Evolutionary conservation across 768 basidiomycete species (phyloP).

Genomic region (Amanita jacksonii): DNA sequence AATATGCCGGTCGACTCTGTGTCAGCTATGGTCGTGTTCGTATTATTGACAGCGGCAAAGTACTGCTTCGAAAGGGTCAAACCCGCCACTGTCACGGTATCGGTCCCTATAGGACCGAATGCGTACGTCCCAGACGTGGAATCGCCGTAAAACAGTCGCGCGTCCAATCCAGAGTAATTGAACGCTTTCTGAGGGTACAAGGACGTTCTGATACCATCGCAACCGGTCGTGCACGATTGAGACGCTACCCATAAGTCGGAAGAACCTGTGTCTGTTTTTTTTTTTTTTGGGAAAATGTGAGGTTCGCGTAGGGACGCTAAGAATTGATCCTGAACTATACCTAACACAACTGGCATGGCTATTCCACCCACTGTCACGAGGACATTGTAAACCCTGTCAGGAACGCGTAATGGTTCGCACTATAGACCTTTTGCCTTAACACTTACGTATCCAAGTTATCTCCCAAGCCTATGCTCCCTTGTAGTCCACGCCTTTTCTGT

Average conservation of each 20-base stretch:
- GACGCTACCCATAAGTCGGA: slow-evolving; percentile 72
- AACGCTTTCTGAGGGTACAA: slow-evolving; percentile 46
- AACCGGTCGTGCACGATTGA: slow-evolving; percentile 40
- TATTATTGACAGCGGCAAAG: slow-evolving; percentile 59
- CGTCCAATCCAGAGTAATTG: slow-evolving; percentile 35
- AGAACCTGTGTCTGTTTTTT: slow-evolving; percentile 59
- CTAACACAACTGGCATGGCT: slow-evolving; percentile 48
- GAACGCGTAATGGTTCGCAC: not conserved
- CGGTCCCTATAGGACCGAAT: slow-evolving; percentile 50
- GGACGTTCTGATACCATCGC: slow-evolving; percentile 23
- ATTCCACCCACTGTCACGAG: slow-evolving; percentile 46
- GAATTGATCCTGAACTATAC: slow-evolving; percentile 32
- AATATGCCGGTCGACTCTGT: slow-evolving; percentile 58
- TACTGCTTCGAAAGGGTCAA: slow-evolving; percentile 41
- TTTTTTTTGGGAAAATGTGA: too few species aligned
- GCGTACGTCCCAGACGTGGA: slow-evolving; percentile 64
- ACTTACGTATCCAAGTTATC: slow-evolving; percentile 56
- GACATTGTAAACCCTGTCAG: slow-evolving; percentile 48
- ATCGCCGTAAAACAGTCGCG: slow-evolving; percentile 57
- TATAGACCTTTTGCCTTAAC: not conserved
- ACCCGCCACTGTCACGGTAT: slow-evolving; percentile 45
- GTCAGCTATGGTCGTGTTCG: slow-evolving; percentile 52
- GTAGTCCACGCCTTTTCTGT: slow-evolving; percentile 19
- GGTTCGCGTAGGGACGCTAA: too few species aligned
- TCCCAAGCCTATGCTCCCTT: slow-evolving; percentile 42